Base-by-base conservation (phyloP, 345 rosid genomes). In the Salix brachista region DNA sequence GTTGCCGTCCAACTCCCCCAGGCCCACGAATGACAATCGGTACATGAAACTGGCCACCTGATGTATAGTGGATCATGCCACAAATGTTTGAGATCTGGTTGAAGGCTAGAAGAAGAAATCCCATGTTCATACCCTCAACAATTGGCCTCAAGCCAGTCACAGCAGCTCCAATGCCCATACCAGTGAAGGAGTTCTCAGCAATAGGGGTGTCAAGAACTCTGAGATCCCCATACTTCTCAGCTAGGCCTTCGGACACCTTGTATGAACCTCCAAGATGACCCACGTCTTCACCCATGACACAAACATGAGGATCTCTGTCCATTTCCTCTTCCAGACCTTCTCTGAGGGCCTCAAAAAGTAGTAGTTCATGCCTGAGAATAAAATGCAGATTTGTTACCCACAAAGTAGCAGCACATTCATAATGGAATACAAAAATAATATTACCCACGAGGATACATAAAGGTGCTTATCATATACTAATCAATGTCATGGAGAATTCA, bases 21-120 rank as follows among this genome's bases (percentile, higher is more conserved):
- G 99, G 99, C n/a, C 99, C 99, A 30, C 98, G 99, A 71, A 93
- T 93, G 41, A 95, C 99, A 12, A 90, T 76, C 0, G 99, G 99
- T 65, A 95, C 93, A 5, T 84, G 91, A 80, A 93, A 95, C 85
- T 95, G 99, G 48, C 99, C 99, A 64, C 99, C 98, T 6, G 99
- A 95, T 42, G 99, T 95, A 86, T 93, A 95, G 78, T 95, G 99
- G 62, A 95, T 97, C 99, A 95, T 95, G 67, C 99, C 99, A 11
- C 99, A 93, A 76, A 93, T 93, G 91, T 95, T 95, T 76, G 99
- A 93, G 86, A 95, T 95, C 85, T 95, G 99, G 88, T 93, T 93
- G 87, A 91, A 95, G 67, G 99, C 99, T 8, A 95, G 84, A 76
- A 95, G 99, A 75, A 93, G 97, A 80, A 95, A 95, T 39, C 99